Base-by-base conservation (phyloP, 345 rosid genomes). In the Arabis hirsuta region DNA sequence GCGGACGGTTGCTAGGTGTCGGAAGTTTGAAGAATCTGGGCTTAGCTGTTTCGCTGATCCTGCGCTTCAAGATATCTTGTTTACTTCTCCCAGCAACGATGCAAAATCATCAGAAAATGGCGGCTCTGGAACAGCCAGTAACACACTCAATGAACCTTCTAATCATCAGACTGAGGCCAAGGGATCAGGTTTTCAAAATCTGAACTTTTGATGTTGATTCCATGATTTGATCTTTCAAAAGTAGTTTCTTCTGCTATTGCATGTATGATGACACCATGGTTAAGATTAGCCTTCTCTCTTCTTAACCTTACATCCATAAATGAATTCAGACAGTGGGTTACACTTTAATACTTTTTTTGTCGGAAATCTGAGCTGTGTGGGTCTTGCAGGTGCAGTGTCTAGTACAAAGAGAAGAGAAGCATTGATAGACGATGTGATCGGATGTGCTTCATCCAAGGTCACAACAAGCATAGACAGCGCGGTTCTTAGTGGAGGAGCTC, bases 51-150 rank as follows among this genome's bases (percentile, higher is more conserved):
- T 95, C 64, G 71, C 81, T 22, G 97, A 91, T 64, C 85, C 96
- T 13, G 82, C 85, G 9, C 78, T 90, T 56, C 92, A 85, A 76
- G 92, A 88, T 71, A 78, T 83, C 69, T 69, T 94, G 83, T 89
- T 90, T 71, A 76, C 90, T 29, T 79, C 84, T 4, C 84, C 89
- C 47, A 82, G 87, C 79, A 88, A 77, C 48, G 92, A 88, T 67
- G 85, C 96, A 53, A 95, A 95, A 75, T 91, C 96, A 73, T 72
- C 77, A 10, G 98, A 92, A 53, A 81, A 90, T 80, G 91, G 94
- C 45, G 99, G 97, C 78, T 95, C 99, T 24, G 96, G 97, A 73
- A 91, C 97, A 48, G 97, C 94, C 22, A 91, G 99, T 79, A 95
- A 90, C 80, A 90, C 91, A 1, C 83, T 78, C 76, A 88, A 86